Conservation (phyloP, 2,329 filamentous ascomycete species). For the Botrytis hyacinthi region DNA sequence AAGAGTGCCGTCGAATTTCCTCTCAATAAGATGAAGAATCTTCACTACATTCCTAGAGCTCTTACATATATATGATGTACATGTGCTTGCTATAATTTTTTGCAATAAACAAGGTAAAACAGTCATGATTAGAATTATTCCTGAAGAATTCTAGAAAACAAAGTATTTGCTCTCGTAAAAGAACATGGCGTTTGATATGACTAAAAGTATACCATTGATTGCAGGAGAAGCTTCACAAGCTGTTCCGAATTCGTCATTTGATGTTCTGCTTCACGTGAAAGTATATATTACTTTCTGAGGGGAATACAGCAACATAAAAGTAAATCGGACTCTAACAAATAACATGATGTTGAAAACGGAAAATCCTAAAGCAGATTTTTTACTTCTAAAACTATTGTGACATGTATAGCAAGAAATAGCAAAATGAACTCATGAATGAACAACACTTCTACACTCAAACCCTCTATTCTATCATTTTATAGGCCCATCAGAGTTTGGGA, state of each 20-base stretch:
- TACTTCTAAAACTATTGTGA: not conserved
- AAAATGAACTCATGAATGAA: not conserved
- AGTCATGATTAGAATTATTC: not conserved
- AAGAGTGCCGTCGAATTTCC: not conserved
- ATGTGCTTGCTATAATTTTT: not conserved
- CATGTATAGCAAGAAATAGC: not conserved
- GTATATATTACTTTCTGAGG: not conserved
- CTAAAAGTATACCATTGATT: not conserved
- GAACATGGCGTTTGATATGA: too few species aligned
- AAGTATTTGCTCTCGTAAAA: not conserved
- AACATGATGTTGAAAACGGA: not conserved
- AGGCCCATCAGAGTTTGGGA: fast-evolving
- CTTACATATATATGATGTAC: not conserved
- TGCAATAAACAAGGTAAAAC: not conserved
- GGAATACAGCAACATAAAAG: not conserved
- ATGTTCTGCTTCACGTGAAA: not conserved
- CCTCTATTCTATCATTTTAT: not conserved
- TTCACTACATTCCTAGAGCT: too few species aligned
- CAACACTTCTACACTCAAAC: not conserved
- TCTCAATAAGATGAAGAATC: not conserved
- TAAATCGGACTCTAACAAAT: not conserved
- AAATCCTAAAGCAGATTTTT: not conserved
- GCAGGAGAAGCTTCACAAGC: not conserved
- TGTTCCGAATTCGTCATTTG: not conserved
- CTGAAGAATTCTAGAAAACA: not conserved